Conservation (phyloP, 768 basidiomycete species). For the Fomitopsis serialis region DNA sequence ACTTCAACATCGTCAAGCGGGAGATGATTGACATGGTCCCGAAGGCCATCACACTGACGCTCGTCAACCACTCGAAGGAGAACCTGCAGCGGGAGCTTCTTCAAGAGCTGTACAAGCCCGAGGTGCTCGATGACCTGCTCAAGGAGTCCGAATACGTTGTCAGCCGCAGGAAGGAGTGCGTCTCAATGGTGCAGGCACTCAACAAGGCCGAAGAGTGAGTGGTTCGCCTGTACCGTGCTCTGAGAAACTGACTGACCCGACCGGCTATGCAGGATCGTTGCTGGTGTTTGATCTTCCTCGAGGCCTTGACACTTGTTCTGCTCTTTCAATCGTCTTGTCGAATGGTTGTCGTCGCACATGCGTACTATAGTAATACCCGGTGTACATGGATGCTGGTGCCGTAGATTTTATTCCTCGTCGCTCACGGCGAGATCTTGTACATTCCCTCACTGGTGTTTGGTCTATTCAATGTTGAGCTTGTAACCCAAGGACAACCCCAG, state of each 20-base stretch:
- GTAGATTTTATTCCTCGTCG: constrained; percentile 4
- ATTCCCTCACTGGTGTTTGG: constrained; percentile 1
- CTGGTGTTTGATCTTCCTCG: constrained; percentile 10
- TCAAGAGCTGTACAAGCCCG: constrained; percentile 95
- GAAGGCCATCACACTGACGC: constrained; percentile 87
- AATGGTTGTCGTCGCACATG: neutral
- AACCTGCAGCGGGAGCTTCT: constrained; percentile 90
- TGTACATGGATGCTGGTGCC: constrained; percentile 1
- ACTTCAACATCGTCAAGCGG: constrained; percentile 97
- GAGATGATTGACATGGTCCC: constrained; percentile 99
- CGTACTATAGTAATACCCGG: constrained; percentile 10
- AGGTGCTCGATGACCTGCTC: constrained; percentile 89
- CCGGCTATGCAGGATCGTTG: constrained; percentile 13
- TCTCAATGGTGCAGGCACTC: constrained; percentile 87
- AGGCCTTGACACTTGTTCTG: neutral
- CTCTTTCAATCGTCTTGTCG: neutral
- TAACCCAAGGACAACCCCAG: neutral
- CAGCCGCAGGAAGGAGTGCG: constrained; percentile 87
- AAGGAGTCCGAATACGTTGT: constrained; percentile 93
- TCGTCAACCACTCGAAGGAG: constrained; percentile 92
- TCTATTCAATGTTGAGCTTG: neutral
- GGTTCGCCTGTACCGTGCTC: neutral
- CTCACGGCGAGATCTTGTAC: constrained; percentile 14
- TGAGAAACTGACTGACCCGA: neutral
- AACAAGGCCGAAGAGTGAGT: constrained; percentile 96